A percentile compares a stretch with the other conserved stretches of the same genome.
phyloP scores from a whole-genome alignment of 1,284 basidiomycete genomes.

The Clitocybe nebularis region DNA sequence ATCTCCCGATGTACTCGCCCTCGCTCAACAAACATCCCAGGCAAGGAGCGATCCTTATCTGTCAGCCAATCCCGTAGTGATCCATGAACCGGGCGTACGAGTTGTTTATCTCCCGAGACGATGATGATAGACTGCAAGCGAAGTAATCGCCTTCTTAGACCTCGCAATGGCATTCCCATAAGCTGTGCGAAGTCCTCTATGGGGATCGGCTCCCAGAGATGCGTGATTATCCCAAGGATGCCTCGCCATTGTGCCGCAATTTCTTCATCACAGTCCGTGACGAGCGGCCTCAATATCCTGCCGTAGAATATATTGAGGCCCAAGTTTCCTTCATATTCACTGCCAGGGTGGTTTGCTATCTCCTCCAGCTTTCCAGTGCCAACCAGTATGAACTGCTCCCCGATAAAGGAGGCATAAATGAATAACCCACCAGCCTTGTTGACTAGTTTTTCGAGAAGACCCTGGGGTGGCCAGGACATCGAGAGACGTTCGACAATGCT shows the following conservation, averaged over 20 bases:
- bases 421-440: slow-evolving; percentile 14
- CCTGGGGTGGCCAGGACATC: slow-evolving; percentile 13
- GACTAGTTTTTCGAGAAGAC: slow-evolving; percentile 13
- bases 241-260: slow-evolving; percentile 3
- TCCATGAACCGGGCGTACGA: slow-evolving; percentile 11
- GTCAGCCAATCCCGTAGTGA: slow-evolving; percentile 15
- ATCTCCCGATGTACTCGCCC: slow-evolving; percentile 10
- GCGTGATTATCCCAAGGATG: slow-evolving; percentile 9
- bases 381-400: slow-evolving; percentile 10
- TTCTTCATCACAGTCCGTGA: slow-evolving; percentile 2
- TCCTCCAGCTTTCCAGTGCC: slow-evolving; percentile 12
- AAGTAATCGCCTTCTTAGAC: slow-evolving; percentile 4
- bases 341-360: slow-evolving; percentile 9
- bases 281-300: slow-evolving; percentile 10
- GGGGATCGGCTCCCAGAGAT: slow-evolving; percentile 9
- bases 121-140: slow-evolving; percentile 9
- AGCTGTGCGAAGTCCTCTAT: slow-evolving; percentile 7
- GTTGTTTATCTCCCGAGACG: slow-evolving; percentile 4
- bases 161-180: slow-evolving; percentile 3
- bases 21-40: slow-evolving; percentile 8
- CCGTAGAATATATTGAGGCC: slow-evolving; percentile 14
- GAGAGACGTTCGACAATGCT: slow-evolving; percentile 15
- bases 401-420: slow-evolving; percentile 14
- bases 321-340: slow-evolving; percentile 15
- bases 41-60: slow-evolving; percentile 7